Evolutionary conservation across 176 grass and related monocot species (phyloP).

Genomic region (Oryza punctata): DNA sequence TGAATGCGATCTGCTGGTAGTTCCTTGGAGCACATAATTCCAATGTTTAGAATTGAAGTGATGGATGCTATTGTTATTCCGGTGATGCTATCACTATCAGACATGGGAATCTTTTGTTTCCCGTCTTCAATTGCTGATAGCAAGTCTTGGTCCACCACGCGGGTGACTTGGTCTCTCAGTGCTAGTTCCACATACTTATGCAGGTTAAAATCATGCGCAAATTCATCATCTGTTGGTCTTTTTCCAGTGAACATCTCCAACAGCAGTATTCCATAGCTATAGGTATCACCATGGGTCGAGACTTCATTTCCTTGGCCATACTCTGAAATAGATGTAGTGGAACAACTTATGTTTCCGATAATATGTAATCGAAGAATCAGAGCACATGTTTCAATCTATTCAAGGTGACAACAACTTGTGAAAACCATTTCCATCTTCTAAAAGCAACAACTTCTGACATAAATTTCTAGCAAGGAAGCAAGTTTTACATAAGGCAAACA

Average conservation of each 20-base stretch:
- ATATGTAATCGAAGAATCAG: background rate
- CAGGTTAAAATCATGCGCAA: conserved; percentile 11
- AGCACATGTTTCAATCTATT: too few species aligned
- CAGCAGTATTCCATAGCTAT: conserved; percentile 26
- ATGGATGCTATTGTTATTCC: background rate
- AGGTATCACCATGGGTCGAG: conserved; percentile 21
- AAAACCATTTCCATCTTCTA: background rate
- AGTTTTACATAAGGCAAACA: too few species aligned
- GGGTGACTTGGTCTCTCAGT: background rate
- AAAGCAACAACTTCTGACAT: background rate
- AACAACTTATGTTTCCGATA: background rate
- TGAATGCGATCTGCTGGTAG: conserved; percentile 11
- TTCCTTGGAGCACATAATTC: background rate
- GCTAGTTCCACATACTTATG: background rate
- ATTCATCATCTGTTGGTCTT: conserved; percentile 23
- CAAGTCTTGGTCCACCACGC: background rate
- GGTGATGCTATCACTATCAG: background rate
- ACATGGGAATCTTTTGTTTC: background rate
- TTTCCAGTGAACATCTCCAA: conserved; percentile 35
- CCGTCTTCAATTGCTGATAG: background rate
- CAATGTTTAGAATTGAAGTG: background rate
- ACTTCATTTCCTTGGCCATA: conserved; percentile 32
- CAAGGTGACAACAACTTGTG: background rate
- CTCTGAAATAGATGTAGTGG: background rate
- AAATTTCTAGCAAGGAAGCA: background rate